These are phyloP conservation scores for Pelagomonas calceolata DNA, from an alignment of 108 stramenopile genomes.

Conservation along the genomic window DNA sequence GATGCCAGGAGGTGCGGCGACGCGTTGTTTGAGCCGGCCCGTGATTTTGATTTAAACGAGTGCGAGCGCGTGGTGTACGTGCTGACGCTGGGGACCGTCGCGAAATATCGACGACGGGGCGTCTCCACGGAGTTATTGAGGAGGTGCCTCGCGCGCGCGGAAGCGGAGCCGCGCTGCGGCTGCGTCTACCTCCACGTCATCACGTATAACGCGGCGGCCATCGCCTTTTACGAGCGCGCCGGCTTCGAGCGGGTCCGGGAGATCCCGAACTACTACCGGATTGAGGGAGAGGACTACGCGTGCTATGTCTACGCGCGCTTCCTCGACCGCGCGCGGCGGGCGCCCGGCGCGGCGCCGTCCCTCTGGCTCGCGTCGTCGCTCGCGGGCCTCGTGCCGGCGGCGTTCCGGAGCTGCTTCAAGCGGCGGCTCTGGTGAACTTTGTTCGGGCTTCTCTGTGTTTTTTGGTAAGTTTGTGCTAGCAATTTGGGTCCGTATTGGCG, in stretches of 20 bases:
- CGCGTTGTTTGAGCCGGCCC: neutral
- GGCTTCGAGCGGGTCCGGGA: constrained; percentile 2
- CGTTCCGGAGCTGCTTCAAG: too few relatives aligned
- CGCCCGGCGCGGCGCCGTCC: too few relatives aligned
- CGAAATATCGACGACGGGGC: constrained; percentile 1
- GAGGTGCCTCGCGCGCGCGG: neutral
- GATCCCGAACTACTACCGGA: constrained; percentile 3
- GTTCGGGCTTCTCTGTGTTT: too few relatives aligned
- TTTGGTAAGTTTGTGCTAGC: too few relatives aligned
- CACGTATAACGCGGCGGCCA: constrained; percentile 12
- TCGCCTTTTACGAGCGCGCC: constrained; percentile 6
- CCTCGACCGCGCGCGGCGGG: too few relatives aligned
- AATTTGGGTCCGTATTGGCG: too few relatives aligned
- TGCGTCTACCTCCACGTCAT: constrained; percentile 17
- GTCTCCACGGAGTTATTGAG: constrained; percentile 1
- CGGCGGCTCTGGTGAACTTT: too few relatives aligned
- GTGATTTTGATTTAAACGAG: too few relatives aligned
- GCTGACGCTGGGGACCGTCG: constrained; percentile 5
- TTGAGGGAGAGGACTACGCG: neutral
- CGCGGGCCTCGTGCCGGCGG: too few relatives aligned
- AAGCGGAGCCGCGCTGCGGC: neutral
- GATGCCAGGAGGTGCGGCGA: neutral
- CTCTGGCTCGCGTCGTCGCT: too few relatives aligned
- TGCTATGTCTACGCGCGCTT: constrained; percentile 9
- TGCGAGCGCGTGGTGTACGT: neutral